Base-by-base conservation (phyloP, 441 rosid genomes). In the Cnidoscolus chayamansa region DNA sequence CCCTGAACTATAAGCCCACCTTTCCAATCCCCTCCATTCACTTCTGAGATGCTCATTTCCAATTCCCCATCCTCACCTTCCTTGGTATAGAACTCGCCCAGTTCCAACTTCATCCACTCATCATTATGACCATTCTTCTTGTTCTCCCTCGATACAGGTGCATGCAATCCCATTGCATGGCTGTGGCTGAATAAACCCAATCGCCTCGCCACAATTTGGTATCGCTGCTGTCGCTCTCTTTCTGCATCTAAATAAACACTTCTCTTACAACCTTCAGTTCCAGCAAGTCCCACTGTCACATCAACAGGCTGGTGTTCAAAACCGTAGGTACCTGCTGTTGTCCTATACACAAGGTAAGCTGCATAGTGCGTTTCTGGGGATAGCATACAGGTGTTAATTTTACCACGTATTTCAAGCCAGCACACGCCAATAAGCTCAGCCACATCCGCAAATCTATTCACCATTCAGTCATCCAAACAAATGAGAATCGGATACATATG, bases 371-470 rank as follows among this genome's bases (percentile, higher is more conserved):
- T 88, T 6, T 43, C 12, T 0, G 81, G 81, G 0, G 97, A 90
- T 71, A 93, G 72, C 80, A 81, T 53, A 11, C 32, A 0, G 8
- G 81, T 75, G 1, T 72, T 76, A 10, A 93, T 84, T 63, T 20
- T 85, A 3, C 93, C 91, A 0, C 76, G 74, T 45, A 90, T 79
- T 66, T 88, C 90, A n/a, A 90, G 63, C 98, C 92, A 81, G 31
- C 90, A 85, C 0, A 87, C 95, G 10, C 16, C 1, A 0, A 74
- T 43, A 31, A 93, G 85, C 82, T 81, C 82, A 0, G 92, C 91
- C n/a, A 86, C 93, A 70, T 84, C 88, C 43, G 74, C 79, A 61
- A 90, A 92, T 77, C 96, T 88, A 65, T 54, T 60, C n/a, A 53
- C 0, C 15, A 2, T 60, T 17, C 43, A 55, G 45, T 40, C 45